These are phyloP conservation scores for Hansenula sp. DNA, from an alignment of 1,139 yeast species.

Conservation along the genomic window DNA sequence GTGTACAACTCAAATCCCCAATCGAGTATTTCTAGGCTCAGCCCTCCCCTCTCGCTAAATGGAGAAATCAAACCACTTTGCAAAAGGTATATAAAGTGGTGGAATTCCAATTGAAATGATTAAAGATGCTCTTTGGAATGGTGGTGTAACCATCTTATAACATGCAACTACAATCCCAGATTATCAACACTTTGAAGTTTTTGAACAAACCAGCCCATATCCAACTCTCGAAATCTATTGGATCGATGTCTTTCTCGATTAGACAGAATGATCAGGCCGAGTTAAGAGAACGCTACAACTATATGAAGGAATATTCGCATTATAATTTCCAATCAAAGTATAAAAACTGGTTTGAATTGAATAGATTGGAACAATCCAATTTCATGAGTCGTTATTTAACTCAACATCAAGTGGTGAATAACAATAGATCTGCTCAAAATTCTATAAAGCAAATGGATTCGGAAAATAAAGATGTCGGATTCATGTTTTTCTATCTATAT, in stretches of 20 bases:
- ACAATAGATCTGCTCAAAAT: constrained; percentile 4
- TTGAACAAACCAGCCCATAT: neutral
- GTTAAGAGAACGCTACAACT: constrained; percentile 6
- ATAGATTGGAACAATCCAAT: constrained; percentile 6
- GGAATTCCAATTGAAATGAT: no score
- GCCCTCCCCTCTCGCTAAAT: neutral
- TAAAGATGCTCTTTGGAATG: no score
- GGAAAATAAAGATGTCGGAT: constrained; percentile 13
- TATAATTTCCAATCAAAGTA: constrained; percentile 12
- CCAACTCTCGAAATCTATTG: constrained; percentile 2
- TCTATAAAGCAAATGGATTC: constrained; percentile 6
- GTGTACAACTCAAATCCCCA: neutral
- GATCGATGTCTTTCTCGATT: constrained; percentile 8
- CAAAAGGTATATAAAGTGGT: neutral
- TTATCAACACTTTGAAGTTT: neutral
- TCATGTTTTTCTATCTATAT: constrained; percentile 13
- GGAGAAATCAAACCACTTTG: no score
- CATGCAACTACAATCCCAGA: neutral
- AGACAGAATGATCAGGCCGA: constrained; percentile 3
- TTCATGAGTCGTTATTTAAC: constrained; percentile 7
- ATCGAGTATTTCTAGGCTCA: neutral
- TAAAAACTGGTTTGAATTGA: constrained; percentile 1
- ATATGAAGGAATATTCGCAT: constrained; percentile 10
- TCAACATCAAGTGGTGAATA: constrained; percentile 6
- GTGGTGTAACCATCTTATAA: neutral